Conservation (phyloP, 768 basidiomycete genomes). For the Pleurotus salmoneostramineus region DNA sequence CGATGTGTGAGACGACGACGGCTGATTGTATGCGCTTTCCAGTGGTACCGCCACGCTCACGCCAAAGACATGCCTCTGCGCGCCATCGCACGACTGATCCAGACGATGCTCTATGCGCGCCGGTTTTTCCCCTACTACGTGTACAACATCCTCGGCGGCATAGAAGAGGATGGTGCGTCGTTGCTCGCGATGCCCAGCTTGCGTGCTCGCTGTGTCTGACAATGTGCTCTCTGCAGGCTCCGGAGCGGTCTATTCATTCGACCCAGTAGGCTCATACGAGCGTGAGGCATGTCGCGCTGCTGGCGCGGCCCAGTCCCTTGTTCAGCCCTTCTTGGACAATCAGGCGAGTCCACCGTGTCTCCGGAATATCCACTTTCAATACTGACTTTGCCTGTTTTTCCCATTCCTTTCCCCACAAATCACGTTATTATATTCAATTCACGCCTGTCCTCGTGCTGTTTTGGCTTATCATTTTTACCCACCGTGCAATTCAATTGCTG, state of each 20-base stretch:
- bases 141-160: conserved; percentile 93
- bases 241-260: conserved; percentile 99
- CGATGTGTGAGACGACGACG: no score
- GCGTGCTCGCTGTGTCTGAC: conserved; percentile 1
- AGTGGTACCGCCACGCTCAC: conserved; percentile 99
- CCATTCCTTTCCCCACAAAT: not conserved
- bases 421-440: not conserved
- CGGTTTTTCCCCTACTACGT: conserved; percentile 99
- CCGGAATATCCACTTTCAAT: conserved; percentile 16
- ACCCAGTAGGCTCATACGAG: conserved; percentile 98
- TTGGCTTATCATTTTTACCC: not conserved
- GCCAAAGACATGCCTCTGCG: conserved; percentile 96
- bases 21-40: not conserved
- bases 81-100: conserved; percentile 95
- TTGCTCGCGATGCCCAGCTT: conserved; percentile 3
- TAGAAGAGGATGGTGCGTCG: conserved; percentile 89
- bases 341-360: conserved; percentile 51
- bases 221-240: conserved; percentile 51
- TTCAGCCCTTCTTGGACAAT: conserved; percentile 98
- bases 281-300: conserved; percentile 95
- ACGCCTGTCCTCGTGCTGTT: not conserved
- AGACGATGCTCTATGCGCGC: conserved; percentile 95
- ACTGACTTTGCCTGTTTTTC: conserved; percentile 6
- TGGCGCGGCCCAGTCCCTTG: conserved; percentile 89
- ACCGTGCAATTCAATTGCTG: not conserved